Percentiles rank a stretch among this genome's conserved stretches.
These are phyloP conservation scores for Phytopythium kandeliae DNA, from an alignment of 352 stramenopile genomes.

Conservation along the genomic window DNA sequence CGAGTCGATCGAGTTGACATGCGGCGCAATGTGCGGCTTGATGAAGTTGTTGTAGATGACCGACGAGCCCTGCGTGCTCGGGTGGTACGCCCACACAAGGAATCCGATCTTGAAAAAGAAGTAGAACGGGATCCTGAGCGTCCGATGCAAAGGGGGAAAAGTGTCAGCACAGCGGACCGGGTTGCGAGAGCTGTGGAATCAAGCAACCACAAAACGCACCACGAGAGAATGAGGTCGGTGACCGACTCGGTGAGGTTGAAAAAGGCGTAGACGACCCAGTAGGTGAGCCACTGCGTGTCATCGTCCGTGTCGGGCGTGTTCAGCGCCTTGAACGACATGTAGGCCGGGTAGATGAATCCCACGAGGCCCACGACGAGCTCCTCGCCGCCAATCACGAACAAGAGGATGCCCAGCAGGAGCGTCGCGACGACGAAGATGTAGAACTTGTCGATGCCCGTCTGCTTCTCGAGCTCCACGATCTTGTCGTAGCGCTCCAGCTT, in stretches of 20 bases:
- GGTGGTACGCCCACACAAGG: constrained; percentile 84
- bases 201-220: constrained; percentile 21
- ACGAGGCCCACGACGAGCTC: constrained; percentile 78
- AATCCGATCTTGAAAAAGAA: constrained; percentile 86
- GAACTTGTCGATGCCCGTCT: constrained; percentile 86
- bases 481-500: constrained; percentile 81
- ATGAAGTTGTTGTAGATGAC: constrained; percentile 83
- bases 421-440: constrained; percentile 65
- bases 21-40: constrained; percentile 76
- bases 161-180: constrained; percentile 1
- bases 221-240: constrained; percentile 77
- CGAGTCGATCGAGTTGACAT: constrained; percentile 63
- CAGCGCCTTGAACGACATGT: constrained; percentile 87
- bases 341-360: constrained; percentile 86
- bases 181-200: too few relatives aligned
- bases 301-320: constrained; percentile 63
- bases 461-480: constrained; percentile 80
- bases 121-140: constrained; percentile 81
- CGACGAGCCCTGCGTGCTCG: constrained; percentile 70
- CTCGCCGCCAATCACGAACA: constrained; percentile 77
- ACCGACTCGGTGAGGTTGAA: constrained; percentile 94
- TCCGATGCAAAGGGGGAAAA: too few relatives aligned
- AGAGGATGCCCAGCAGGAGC: constrained; percentile 47
- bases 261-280: constrained; percentile 95
- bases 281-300: constrained; percentile 88